Evolutionary conservation across 148 eudicot genomes (phyloP).

Genomic region (Camellia lanceoleosa): DNA sequence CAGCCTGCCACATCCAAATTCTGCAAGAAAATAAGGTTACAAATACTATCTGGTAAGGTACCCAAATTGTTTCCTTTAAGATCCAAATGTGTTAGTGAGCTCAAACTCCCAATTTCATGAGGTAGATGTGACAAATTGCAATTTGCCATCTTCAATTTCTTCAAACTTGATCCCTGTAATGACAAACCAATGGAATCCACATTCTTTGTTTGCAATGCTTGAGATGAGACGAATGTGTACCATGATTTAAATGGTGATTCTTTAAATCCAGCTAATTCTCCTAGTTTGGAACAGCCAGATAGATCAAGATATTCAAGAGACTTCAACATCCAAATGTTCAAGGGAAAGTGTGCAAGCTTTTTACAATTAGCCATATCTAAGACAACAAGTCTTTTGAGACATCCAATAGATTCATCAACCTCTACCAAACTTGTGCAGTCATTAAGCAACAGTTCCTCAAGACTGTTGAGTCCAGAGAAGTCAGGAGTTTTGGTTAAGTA

Average conservation of each 20-base stretch:
- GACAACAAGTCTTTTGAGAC: slow-evolving; percentile 4
- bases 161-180: no score
- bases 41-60: no score
- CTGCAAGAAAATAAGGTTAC: no score
- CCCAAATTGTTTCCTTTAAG: no score
- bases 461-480: slow-evolving; percentile 15
- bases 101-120: no score
- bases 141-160: no score
- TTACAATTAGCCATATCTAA: background rate
- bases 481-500: slow-evolving; percentile 2
- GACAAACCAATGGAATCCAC: background rate
- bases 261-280: background rate
- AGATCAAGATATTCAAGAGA: background rate
- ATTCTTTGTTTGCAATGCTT: background rate
- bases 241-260: background rate
- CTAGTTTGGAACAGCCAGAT: slow-evolving; percentile 4
- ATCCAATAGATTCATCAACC: slow-evolving; percentile 8
- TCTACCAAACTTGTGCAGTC: slow-evolving; percentile 7
- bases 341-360: background rate
- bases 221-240: background rate
- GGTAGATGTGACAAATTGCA: no score
- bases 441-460: slow-evolving; percentile 10
- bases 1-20: no score
- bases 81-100: no score
- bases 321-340: background rate